Evolutionary conservation across 257 asterid genomes (phyloP).

Genomic region (Gentiana dahurica): DNA sequence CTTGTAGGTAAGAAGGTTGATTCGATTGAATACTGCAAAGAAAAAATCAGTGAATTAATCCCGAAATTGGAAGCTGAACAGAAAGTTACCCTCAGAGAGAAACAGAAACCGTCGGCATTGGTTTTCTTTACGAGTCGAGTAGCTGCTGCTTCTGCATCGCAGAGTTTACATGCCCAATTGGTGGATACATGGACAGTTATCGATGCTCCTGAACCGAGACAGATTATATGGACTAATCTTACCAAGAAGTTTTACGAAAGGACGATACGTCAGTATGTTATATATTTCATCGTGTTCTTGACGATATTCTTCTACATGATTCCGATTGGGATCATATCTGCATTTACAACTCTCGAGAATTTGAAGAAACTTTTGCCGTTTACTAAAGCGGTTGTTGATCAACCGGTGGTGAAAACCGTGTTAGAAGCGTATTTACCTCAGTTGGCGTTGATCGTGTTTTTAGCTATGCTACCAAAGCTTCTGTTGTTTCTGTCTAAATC

Average conservation of each 20-base stretch:
- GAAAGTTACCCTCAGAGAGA: conserved; percentile 63
- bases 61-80: conserved; percentile 62
- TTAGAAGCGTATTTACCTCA: conserved; percentile 88
- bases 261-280: conserved; percentile 36
- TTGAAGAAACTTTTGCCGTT: conserved; percentile 69
- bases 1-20: conserved; percentile 71
- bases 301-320: conserved; percentile 86
- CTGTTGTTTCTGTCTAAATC: conserved; percentile 75
- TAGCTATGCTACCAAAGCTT: conserved; percentile 72
- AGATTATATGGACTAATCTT: conserved; percentile 65
- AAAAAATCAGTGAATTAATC: conserved; percentile 47
- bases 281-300: conserved; percentile 57
- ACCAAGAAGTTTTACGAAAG: conserved; percentile 47
- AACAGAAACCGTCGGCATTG: conserved; percentile 66
- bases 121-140: conserved; percentile 66
- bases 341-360: conserved; percentile 74
- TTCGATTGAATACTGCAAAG: conserved; percentile 59
- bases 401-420: conserved; percentile 38
- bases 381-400: conserved; percentile 43
- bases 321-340: conserved; percentile 79
- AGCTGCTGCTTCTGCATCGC: conserved; percentile 80
- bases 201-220: conserved; percentile 74
- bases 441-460: conserved; percentile 67
- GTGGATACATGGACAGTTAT: conserved; percentile 72
- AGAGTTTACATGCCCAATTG: conserved; percentile 60